Base-by-base conservation (phyloP, 495 filamentous ascomycete species). In the Thermothielavioides terrestris region DNA sequence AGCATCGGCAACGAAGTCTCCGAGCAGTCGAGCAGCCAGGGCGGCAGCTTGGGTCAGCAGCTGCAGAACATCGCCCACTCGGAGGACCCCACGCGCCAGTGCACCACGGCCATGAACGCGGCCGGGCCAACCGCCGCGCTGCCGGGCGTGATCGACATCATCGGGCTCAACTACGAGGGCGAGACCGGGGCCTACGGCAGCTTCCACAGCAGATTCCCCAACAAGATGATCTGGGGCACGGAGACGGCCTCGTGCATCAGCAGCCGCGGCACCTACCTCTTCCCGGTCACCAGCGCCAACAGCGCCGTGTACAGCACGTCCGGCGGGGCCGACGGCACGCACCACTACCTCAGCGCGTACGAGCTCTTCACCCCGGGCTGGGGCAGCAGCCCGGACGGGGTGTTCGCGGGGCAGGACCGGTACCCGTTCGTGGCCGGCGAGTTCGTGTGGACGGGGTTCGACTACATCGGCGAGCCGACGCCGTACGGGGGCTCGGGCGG, bases 371-470 rank as follows among this genome's bases (percentile, higher is more conserved):
- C 68, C 12, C 26, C 64, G 15, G 49, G 45, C 31, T 74, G 58
- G 61, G 73, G 68, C 2, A 61, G 66, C 18, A 68, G 63, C 0
- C 69, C 71, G 0, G 74, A 77, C 53, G 71, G 70, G 52, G 72
- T 76, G 0, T 77, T 77, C 39, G 49, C 25, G 3, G 45, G 45
- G 55, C 74, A 77, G 46, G 74, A 77, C 32, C 53, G 55, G n/a
- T 56, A 65, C 55, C 42, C 63, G 12, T 76, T 61, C 41, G 71
- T 66, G 12, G 66, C 61, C 2, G 72, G 73, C 10, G 73, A 74
- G 59, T 76, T 73, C 42, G 73, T 76, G 1, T 77, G 72, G 73
- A 67, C 68, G 0, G 73, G 73, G 0, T 75, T 56, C 52, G 73
- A 77, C 47, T 77, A 77, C 49, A 46, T 75, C 15, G 72, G 73